Evolutionary conservation across 345 rosid species (phyloP).

Genomic region (Boechera retrofracta): DNA sequence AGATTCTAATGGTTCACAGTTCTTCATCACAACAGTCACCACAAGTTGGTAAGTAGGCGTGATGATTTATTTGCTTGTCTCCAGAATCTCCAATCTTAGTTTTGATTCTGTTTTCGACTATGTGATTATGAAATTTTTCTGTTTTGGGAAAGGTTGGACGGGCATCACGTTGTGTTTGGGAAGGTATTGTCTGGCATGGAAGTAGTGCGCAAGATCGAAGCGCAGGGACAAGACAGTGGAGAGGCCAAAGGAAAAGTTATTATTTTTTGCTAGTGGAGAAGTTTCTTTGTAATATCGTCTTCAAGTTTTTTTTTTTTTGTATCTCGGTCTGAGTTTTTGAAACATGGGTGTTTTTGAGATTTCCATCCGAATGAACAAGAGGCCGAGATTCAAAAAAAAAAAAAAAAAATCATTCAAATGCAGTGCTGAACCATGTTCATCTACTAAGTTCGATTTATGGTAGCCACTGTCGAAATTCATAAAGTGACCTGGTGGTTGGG

Average conservation of each 20-base stretch:
- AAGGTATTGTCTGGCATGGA: slow-evolving; percentile 93
- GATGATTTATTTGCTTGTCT: not conserved
- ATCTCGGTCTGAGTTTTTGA: not conserved
- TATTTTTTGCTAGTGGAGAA: slow-evolving; percentile 75
- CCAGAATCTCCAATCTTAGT: slow-evolving; percentile 3
- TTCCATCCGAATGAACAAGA: not conserved
- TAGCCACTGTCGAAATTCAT: too few species aligned
- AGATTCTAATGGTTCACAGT: slow-evolving; percentile 90
- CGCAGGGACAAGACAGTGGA: slow-evolving; percentile 71
- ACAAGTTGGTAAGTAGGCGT: slow-evolving; percentile 69
- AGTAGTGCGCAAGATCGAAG: slow-evolving; percentile 80
- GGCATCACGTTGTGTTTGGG: slow-evolving; percentile 88
- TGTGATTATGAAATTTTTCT: not conserved
- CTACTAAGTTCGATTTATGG: too few species aligned
- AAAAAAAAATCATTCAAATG: not conserved
- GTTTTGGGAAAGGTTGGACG: slow-evolving; percentile 75
- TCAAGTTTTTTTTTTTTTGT: not conserved
- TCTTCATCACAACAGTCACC: slow-evolving; percentile 84
- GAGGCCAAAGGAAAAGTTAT: slow-evolving; percentile 69
- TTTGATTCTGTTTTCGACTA: not conserved
- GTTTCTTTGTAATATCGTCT: slow-evolving; percentile 47
- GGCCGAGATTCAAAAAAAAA: not conserved
- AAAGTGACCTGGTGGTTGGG: too few species aligned
- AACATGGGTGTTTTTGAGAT: too few species aligned
- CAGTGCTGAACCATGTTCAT: too few species aligned